Base-by-base conservation (phyloP, 441 rosid genomes). In the Populus hybrid region DNA sequence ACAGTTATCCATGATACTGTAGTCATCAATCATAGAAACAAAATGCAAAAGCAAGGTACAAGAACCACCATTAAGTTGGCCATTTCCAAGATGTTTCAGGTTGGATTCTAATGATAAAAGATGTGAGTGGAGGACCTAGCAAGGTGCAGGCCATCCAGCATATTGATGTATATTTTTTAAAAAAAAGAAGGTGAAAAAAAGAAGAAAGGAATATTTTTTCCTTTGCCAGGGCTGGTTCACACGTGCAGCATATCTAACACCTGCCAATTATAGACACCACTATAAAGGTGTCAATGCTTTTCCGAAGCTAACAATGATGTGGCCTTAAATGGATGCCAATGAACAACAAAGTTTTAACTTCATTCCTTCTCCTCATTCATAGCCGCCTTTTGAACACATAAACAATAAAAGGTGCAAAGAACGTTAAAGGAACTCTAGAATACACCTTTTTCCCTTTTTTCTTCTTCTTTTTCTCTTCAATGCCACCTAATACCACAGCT, bases 401-500 rank as follows among this genome's bases (percentile, higher is more conserved):
- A 31, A 31, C 33, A 31, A 69, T 2, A 24, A 7, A 24, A 21
- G 16, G 45, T 10, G 45, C 45, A 53, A 42, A n/a, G 9, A 6
- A 56, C 11, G 3, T 23, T 74, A 42, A 68, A 70, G 73, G 56
- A 50, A 77, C 74, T 53, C 64, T 50, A 68, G 35, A 71, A 31
- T 74, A 42, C 31, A 90, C 93, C 97, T 89, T 86, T 81, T 78
- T 78, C 77, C 79, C 84, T 83, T 85, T 90, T 38, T 78, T 85
- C 80, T 85, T 90, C 84, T 83, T 88, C 88, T 88, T 86, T 87
- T 85, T 82, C 78, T 89, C 92, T 56, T 76, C 86, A 72, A 59
- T 53, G 67, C 99, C 98, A 75, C 99, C 99, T 74, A 95, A 87
- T 72, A 91, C 87, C 28, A 85, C 68, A 72, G 88, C 89, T 77